phyloP scores from a whole-genome alignment of 202 grass and related monocot genomes.

The Tripidium arundinaceum region DNA sequence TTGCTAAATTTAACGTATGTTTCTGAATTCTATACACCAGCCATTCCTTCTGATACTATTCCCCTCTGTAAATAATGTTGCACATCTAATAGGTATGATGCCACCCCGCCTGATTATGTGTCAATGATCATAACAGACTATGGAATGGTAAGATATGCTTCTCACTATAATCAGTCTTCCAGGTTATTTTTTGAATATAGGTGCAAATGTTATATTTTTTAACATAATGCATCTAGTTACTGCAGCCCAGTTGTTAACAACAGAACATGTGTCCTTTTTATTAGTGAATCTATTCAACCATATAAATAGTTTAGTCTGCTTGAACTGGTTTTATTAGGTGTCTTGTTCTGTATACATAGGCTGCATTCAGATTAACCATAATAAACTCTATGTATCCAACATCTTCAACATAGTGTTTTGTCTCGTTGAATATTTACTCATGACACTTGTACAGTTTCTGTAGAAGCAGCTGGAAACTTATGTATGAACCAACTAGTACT shows the following conservation, averaged over 20 bases:
- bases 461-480: background rate
- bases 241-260: background rate
- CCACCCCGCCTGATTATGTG: slow-evolving; percentile 83
- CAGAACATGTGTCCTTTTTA: background rate
- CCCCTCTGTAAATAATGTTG: slow-evolving; percentile 22
- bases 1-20: slow-evolving; percentile 87
- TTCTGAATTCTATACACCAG: slow-evolving; percentile 9
- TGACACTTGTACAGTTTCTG: background rate
- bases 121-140: slow-evolving; percentile 96
- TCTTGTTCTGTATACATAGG: background rate
- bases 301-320: background rate
- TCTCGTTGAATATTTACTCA: background rate
- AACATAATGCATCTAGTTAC: background rate
- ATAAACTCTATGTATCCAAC: background rate
- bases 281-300: background rate
- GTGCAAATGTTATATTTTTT: background rate
- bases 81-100: slow-evolving; percentile 66
- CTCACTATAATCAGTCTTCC: background rate
- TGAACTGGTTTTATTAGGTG: background rate
- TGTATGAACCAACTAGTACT: background rate
- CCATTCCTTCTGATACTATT: slow-evolving; percentile 25
- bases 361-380: background rate
- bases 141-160: slow-evolving; percentile 76
- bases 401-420: background rate
- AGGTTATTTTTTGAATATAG: background rate